Evolutionary conservation across 176 grass and related monocot species (phyloP), one percentile per base, ranked within the genome.

Genomic region (Oryza nivara): DNA sequence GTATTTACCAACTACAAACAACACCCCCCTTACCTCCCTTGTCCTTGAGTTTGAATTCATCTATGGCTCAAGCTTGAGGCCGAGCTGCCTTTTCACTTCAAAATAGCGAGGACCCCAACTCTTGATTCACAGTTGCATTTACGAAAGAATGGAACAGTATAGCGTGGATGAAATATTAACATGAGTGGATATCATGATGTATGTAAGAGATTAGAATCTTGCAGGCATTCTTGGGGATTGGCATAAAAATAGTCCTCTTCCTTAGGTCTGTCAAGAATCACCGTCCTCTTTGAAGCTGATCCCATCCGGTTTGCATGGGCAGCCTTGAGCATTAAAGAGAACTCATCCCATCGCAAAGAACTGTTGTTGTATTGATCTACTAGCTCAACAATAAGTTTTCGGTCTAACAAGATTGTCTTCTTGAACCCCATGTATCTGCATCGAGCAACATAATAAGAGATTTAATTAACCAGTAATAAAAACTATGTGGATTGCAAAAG

Each of bases 171-270:
- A 0, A 48, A 80, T 78, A 81, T 80, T 82, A 72, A 79, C 63
- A 77, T 15, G 45, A 44, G 76, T 45, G 64, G 48, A 68, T 67
- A 89, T 92, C 79, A 94, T 65, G 56, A 91, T 63, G 44, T 79
- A 36, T 34, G 75, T 22, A 74, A 34, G 38, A 83, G 72, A 73
- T 91, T 76, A 14, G 51, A 67, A 48, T 84, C 86, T 81, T 54
- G 88, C 38, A 99, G 83, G 68, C 97, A 99, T 67, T 99, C 97
- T 35, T 99, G 84, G 66, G 97, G 93, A 79, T 99, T 99, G 8
- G 97, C 86, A 84, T 92, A 99, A 76, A 94, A 99, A 79, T 94
- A 99, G 69, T 96, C 86, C 81, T 99, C 97, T 86, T 99, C 97
- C 88, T 99, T 99, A 68, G 97, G 97, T 73, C 86, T 88, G 69